Base-by-base conservation (phyloP, 148 eudicot species). In the Vaccinium myrtillus region DNA sequence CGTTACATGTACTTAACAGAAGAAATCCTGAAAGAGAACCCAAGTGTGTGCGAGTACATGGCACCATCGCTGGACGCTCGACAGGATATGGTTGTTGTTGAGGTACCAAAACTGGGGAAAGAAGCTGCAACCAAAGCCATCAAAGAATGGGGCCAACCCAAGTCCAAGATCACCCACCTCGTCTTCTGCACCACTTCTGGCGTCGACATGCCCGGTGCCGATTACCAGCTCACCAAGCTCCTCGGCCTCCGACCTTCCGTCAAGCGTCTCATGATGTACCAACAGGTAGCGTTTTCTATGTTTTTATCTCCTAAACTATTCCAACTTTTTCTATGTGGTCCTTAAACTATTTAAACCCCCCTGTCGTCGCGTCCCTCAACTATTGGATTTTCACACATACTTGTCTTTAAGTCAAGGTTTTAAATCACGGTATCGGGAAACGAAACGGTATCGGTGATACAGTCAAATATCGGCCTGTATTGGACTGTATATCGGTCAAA, bases 121-220 rank as follows among this genome's bases (percentile, higher is more conserved):
- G 80, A 77, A 51, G 80, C 80, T 36, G 80, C 80, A 13, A 21
- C 59, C 56, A 77, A 75, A 48, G 78, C 78, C 78, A 75, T 75
- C 1, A 75, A 75, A 75, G 78, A 75, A 48, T 75, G 78, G 78
- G 78, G 78, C 15, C 78, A 75, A 10, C 30, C 78, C 48, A 75
- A 75, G 21, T 75, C 78, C 30, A 77, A 77, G 59, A 77, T 77
- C 58, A 77, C 80, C 27, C 80, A 77, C 39, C 80, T 77, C 18
- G 58, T 77, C 13, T 77, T 77, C 80, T 77, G 80, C 58, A 77
- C 80, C 32, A 77, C 80, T n/a, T 77, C 80, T 0, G 80, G 80
- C 5, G 80, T 77, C 4, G 80, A 77, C 80, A 77, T 77, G 80
- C 80, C 80, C 80, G 80, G 80, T 15, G 80, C 80, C 18, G 80